Conservation (phyloP, 164 flowering plant species). For the Vitis riparia region DNA sequence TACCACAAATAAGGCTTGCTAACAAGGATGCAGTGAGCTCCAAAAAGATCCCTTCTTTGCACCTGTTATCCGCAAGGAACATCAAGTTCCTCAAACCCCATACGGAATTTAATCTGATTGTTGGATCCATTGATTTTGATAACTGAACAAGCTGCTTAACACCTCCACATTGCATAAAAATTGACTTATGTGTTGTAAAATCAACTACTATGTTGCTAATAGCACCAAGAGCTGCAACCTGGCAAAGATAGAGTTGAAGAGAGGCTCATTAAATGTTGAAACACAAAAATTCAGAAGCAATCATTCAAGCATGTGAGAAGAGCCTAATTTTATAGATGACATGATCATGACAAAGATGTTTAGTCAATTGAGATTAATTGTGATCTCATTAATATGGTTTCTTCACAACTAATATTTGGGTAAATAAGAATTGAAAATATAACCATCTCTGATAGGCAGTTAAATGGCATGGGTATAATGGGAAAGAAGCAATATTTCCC, state of each 20-base stretch:
- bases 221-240: constrained; percentile 89
- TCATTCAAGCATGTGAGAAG: too few relatives aligned
- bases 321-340: too few relatives aligned
- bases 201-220: constrained; percentile 80
- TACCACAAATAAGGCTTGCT: constrained; percentile 83
- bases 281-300: too few relatives aligned
- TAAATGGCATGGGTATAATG: neutral
- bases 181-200: constrained; percentile 57
- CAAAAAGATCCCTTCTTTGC: constrained; percentile 55
- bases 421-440: too few relatives aligned
- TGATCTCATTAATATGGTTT: neutral
- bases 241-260: constrained; percentile 13
- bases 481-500: neutral
- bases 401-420: neutral
- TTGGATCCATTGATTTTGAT: constrained; percentile 82
- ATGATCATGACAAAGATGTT: neutral
- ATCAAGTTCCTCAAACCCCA: constrained; percentile 85
- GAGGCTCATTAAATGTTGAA: neutral
- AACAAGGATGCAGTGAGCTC: constrained; percentile 68
- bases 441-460: too few relatives aligned
- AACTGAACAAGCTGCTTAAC: constrained; percentile 68
- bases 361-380: neutral
- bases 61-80: constrained; percentile 63
- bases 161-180: constrained; percentile 67
- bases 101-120: constrained; percentile 63